Base-by-base conservation (phyloP, 331 rosid species). In the Erythrophleum ivorense region DNA sequence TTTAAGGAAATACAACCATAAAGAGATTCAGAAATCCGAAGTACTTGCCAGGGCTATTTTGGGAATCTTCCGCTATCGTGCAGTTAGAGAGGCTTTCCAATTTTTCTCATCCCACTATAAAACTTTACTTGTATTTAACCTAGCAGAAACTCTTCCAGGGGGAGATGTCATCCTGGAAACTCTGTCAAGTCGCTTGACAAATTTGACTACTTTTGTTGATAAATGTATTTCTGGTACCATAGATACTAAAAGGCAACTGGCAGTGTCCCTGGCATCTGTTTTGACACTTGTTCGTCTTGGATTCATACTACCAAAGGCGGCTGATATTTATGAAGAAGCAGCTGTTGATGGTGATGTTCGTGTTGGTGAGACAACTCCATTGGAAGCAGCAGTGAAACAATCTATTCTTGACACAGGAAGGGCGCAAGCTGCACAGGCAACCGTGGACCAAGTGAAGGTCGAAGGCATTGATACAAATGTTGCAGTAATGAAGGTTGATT, bases 401-500 rank as follows among this genome's bases (percentile, higher is more conserved):
- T 91, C 97, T 41, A 52, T 87, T 71, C 72, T 82, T 65, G 92
- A 95, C 84, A 87, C 89, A 46, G 92, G 94, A 83, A 91, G 85
- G 87, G 98, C 94, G 66, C 91, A 89, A 89, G 97, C 97, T 78
- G 98, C 99, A 54, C 97, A 87, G 85, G 98, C 94, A 76, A 90
- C 97, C 2, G 96, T 95, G 75, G 92, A 93, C 86, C 89, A 87
- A 80, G 94, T 95, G 87, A 95, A 93, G 90, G 97, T 95, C 81
- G 99, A 93, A 81, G 98, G 99, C 63, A 92, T 95, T 75, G 99
- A 93, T 82, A 93, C 97, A 76, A 95, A 95, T 88, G 78, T 91
- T 80, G 98, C 98, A 80, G 89, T 93, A 55, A 95, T 95, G 99
- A 92, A 95, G 99, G 99, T 95, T 21, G 78, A 55, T 55, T 74